These are phyloP conservation scores for Chloranthus sessilifolius DNA, from an alignment of 164 flowering plant genomes.

Conservation along the genomic window DNA sequence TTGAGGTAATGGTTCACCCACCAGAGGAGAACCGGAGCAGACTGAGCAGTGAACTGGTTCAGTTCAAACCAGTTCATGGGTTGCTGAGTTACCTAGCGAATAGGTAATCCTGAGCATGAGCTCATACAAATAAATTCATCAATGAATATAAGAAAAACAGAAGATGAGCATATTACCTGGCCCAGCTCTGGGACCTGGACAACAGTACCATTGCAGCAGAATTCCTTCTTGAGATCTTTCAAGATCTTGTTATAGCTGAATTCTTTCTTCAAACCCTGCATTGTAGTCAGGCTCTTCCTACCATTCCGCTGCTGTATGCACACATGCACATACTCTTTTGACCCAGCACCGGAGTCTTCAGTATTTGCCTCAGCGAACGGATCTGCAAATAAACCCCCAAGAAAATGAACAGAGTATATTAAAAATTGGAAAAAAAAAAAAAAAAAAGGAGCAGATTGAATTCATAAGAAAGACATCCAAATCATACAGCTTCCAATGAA, in stretches of 20 bases:
- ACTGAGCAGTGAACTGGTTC: too few relatives aligned
- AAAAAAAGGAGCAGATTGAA: too few relatives aligned
- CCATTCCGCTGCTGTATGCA: constrained; percentile 1
- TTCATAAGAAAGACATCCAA: background rate
- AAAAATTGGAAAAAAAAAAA: too few relatives aligned
- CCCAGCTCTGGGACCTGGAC: constrained; percentile 9
- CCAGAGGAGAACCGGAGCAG: too few relatives aligned
- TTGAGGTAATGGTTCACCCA: too few relatives aligned
- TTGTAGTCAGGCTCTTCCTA: constrained; percentile 2
- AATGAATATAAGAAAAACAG: background rate
- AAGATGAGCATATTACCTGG: background rate
- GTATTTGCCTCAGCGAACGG: constrained; percentile 58
- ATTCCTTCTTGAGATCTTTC: constrained; percentile 7
- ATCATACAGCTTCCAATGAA: background rate
- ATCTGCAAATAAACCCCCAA: too few relatives aligned
- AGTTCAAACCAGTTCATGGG: too few relatives aligned
- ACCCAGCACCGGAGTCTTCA: constrained; percentile 48
- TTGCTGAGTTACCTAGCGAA: too few relatives aligned
- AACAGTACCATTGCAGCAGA: constrained; percentile 8
- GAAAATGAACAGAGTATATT: too few relatives aligned
- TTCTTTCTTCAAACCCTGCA: constrained; percentile 4
- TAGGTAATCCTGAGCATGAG: too few relatives aligned
- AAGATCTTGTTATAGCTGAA: constrained; percentile 8
- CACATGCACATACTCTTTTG: constrained; percentile 28
- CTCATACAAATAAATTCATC: too few relatives aligned